Evolutionary conservation across 2,329 filamentous ascomycete genomes (phyloP).

Genomic region (Alternaria sp.): DNA sequence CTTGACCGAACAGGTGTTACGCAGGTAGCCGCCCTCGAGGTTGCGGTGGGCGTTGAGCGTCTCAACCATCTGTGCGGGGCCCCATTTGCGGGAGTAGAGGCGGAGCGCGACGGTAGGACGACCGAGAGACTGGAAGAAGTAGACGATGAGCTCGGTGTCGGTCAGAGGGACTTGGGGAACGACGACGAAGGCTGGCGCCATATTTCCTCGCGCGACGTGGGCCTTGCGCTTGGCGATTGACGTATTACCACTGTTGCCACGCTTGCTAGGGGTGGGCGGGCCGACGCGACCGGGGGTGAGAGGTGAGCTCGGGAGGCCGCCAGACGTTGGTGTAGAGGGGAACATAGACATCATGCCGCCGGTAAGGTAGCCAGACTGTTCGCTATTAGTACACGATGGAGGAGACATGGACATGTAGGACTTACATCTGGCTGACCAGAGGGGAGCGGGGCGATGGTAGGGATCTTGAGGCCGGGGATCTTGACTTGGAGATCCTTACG

Average conservation of each 20-base stretch:
- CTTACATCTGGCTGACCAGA: constrained; percentile 12
- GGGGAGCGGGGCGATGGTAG: constrained; percentile 13
- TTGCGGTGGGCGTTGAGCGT: constrained; percentile 32
- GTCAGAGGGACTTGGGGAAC: constrained; percentile 36
- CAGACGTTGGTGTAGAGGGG: background rate
- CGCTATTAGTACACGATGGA: background rate
- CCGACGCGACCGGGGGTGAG: constrained; percentile 21
- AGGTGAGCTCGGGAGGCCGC: background rate
- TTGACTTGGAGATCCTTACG: constrained; percentile 19
- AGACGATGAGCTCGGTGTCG: constrained; percentile 38
- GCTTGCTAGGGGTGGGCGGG: constrained; percentile 6
- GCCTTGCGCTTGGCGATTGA: constrained; percentile 23
- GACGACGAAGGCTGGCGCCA: constrained; percentile 17
- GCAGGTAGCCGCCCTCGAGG: constrained; percentile 31
- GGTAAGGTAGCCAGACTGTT: background rate
- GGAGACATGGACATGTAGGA: background rate
- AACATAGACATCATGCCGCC: background rate
- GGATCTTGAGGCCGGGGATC: constrained; percentile 5
- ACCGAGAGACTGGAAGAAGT: constrained; percentile 38
- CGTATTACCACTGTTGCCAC: constrained; percentile 7
- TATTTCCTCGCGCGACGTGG: constrained; percentile 24
- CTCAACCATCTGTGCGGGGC: constrained; percentile 27
- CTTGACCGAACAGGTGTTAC: constrained; percentile 40
- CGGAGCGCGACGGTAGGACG: constrained; percentile 34
- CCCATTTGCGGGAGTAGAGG: constrained; percentile 32